Percentiles rank a stretch among this genome's conserved stretches.
These are phyloP conservation scores for Casuarina cunninghamiana DNA, from an alignment of 306 rosid species.

Conservation along the genomic window DNA sequence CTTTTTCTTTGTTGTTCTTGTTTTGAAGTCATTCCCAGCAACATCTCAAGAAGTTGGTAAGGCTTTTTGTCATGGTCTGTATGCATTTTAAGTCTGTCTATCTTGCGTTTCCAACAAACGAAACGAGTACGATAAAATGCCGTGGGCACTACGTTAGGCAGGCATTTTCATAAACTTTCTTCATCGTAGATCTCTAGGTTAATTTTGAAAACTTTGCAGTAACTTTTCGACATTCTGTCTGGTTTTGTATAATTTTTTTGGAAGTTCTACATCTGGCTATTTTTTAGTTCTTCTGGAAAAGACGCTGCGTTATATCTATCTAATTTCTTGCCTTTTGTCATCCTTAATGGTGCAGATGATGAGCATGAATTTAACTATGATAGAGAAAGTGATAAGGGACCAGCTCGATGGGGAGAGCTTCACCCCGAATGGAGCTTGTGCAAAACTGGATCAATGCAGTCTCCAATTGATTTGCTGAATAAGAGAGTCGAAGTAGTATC, in stretches of 20 bases:
- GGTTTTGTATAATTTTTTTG: too few species aligned
- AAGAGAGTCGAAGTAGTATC: conserved; percentile 44
- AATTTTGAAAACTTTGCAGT: too few species aligned
- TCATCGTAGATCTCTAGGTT: too few species aligned
- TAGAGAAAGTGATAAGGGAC: conserved; percentile 43
- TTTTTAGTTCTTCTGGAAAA: too few species aligned
- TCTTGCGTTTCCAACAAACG: neutral
- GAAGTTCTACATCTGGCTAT: neutral
- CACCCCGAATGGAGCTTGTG: conserved; percentile 57
- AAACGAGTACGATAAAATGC: neutral
- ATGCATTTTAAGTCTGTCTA: neutral
- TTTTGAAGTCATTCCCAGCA: conserved; percentile 30
- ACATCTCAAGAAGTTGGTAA: conserved; percentile 59
- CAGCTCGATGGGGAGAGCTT: conserved; percentile 62
- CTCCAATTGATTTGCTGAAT: conserved; percentile 61
- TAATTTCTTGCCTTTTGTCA: neutral
- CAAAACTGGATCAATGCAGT: conserved; percentile 63
- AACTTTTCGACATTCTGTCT: too few species aligned
- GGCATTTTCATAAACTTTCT: too few species aligned
- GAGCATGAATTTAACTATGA: conserved; percentile 58
- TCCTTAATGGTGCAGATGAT: conserved; percentile 42
- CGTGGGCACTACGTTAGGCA: neutral
- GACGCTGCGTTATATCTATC: neutral
- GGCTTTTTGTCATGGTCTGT: neutral
- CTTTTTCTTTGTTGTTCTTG: conserved; percentile 32